Evolutionary conservation across 352 stramenopile genomes (phyloP), one percentile per base, ranked within the genome.

Genomic region (Phytopythium cucurbitacearum): DNA sequence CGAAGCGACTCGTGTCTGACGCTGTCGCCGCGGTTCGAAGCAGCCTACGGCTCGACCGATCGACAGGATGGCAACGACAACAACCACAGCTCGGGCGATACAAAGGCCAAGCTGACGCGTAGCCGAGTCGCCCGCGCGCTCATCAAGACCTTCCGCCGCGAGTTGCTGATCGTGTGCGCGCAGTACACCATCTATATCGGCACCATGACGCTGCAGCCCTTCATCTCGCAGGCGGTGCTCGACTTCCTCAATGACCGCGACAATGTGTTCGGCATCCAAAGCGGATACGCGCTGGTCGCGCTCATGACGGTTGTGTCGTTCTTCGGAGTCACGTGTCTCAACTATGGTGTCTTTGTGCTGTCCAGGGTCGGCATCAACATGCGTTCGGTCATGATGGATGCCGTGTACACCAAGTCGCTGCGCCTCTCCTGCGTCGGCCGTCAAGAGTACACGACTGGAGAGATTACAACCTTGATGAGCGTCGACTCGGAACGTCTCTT

Each of bases 391-490:
- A 41, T 66, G 5, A 67, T 69, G 65, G 61, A 73, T 39, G n/a
- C 39, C 7, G 61, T 73, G 34, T 73, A 67, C 47, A 36, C 58
- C 7, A 73, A 73, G 21, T 65, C 81, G 78, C 9, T 95, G 83
- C 86, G 53, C 56, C 76, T 44, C 35, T 94, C 28, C 33, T 81
- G 16, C 51, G 81, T 21, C 54, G 68, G 39, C 13, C 57, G 57
- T 33, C 57, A 63, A 21, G 37, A 57, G 43, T 63, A 63, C 38
- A 61, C 62, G 10, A 67, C 62, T 3, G 62, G 62, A 13, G 62
- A 71, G 53, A 39, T 52, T 12, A 48, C 43, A 53, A 71, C 53
- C 6, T 28, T 28, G 21, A 28, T 28, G 21, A 28, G 21, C 21
- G 21, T 28, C 21, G 21, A 28, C 48, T 64, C 58, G 0, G 63